Conservation (phyloP, 163 green algal genomes). For the Picocystis sp. region DNA sequence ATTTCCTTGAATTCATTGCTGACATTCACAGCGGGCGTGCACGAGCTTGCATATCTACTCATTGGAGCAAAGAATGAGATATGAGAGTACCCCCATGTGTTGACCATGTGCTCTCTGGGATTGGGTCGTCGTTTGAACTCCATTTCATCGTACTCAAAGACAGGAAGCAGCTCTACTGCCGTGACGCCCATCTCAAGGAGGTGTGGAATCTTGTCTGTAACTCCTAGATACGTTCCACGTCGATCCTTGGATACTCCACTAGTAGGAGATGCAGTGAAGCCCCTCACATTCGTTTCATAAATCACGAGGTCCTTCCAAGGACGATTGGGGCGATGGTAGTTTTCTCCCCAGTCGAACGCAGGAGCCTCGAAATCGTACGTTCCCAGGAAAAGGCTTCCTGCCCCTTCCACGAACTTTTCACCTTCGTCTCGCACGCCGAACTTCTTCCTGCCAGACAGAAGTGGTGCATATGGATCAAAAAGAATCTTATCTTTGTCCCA, state of each 20-base stretch:
- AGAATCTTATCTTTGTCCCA: conserved; percentile 48
- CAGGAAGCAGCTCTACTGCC: conserved; percentile 71
- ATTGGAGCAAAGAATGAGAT: conserved; percentile 89
- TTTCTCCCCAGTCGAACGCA: conserved; percentile 80
- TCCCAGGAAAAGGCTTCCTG: conserved; percentile 61
- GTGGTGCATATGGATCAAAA: conserved; percentile 83
- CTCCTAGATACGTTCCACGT: conserved; percentile 57
- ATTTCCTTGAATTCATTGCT: conserved; percentile 82
- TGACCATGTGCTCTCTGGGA: conserved; percentile 65
- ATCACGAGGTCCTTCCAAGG: conserved; percentile 62
- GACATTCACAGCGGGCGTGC: no score
- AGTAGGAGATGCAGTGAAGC: conserved; percentile 55
- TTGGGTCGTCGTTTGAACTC: conserved; percentile 75
- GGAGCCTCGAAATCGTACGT: conserved; percentile 68
- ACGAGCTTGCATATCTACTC: conserved; percentile 41
- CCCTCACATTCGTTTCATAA: conserved; percentile 64
- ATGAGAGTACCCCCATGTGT: conserved; percentile 96
- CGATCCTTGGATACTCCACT: conserved; percentile 26
- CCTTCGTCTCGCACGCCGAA: conserved; percentile 60
- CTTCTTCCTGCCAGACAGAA: conserved; percentile 44
- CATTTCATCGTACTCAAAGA: conserved; percentile 89
- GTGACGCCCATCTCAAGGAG: conserved; percentile 42
- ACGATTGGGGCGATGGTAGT: conserved; percentile 34
- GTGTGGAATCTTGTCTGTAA: conserved; percentile 48
- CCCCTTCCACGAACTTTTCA: conserved; percentile 48